phyloP scores from a whole-genome alignment of 371 early-diverging fungal genomes.

The Lichtheimia ramosa region DNA sequence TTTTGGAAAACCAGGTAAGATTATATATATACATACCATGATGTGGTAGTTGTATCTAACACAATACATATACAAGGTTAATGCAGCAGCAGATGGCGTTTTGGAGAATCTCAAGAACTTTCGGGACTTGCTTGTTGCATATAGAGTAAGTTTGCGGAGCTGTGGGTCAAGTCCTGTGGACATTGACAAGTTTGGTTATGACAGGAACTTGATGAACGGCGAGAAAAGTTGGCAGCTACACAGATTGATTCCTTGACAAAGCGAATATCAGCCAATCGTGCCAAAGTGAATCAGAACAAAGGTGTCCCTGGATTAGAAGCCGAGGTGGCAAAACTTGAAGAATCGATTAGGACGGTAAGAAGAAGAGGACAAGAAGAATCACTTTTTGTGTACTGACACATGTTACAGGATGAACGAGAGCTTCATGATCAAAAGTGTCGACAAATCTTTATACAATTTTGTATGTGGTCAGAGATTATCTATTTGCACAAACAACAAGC shows the following conservation, averaged over 20 bases:
- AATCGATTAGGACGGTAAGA: conserved; percentile 34
- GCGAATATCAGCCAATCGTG: conserved; percentile 27
- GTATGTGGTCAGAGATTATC: conserved; percentile 45
- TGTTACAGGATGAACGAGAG: conserved; percentile 91
- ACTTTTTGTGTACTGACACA: conserved; percentile 23
- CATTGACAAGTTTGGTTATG: background rate
- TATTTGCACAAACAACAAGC: conserved; percentile 55
- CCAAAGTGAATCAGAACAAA: conserved; percentile 41
- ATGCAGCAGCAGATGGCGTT: conserved; percentile 44
- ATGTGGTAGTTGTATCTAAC: background rate
- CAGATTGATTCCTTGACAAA: conserved; percentile 40
- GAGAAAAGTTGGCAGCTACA: conserved; percentile 28
- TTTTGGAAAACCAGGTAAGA: conserved; percentile 59
- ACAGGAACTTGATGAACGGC: conserved; percentile 35
- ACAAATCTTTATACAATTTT: conserved; percentile 35
- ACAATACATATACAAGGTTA: conserved; percentile 17
- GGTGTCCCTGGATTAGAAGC: conserved; percentile 50
- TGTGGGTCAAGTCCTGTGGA: too few species aligned
- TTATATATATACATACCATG: background rate
- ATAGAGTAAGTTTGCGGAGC: conserved; percentile 40
- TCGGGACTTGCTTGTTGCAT: conserved; percentile 68
- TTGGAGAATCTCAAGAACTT: conserved; percentile 71
- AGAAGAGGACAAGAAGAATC: background rate
- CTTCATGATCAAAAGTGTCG: conserved; percentile 62
- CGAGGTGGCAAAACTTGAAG: conserved; percentile 39